phyloP scores from a whole-genome alignment of 2,329 filamentous ascomycete genomes.

The Sarocladium strictum region DNA sequence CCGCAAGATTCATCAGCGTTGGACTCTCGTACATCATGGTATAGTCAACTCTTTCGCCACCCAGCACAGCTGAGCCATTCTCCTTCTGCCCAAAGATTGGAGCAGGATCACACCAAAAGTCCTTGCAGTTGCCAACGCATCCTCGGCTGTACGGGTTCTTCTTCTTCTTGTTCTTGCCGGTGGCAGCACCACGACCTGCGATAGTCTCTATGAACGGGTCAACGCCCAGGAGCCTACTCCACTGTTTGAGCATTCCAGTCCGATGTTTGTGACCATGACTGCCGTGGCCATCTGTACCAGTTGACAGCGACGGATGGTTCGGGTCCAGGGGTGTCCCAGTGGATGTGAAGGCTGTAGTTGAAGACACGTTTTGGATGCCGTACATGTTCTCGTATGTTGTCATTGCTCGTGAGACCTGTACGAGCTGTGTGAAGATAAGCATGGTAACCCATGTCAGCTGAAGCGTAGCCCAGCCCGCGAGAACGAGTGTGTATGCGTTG shows the following conservation, averaged over 20 bases:
- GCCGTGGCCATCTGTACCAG: constrained; percentile 36
- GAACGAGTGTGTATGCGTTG: constrained; percentile 77
- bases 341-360: constrained; percentile 72
- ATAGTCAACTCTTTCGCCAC: constrained; percentile 78
- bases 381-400: constrained; percentile 98
- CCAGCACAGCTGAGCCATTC: constrained; percentile 69
- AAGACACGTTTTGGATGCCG: constrained; percentile 56
- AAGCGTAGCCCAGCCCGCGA: constrained; percentile 71
- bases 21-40: constrained; percentile 85
- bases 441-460: constrained; percentile 97
- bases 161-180: constrained; percentile 43
- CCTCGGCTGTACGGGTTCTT: constrained; percentile 83
- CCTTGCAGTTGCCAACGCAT: constrained; percentile 80
- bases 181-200: constrained; percentile 70
- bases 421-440: constrained; percentile 87
- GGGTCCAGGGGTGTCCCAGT: constrained; percentile 67
- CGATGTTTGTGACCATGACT: constrained; percentile 44
- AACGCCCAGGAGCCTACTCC: constrained; percentile 79
- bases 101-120: constrained; percentile 92
- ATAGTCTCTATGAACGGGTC: constrained; percentile 94
- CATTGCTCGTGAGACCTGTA: constrained; percentile 86
- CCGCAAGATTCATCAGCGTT: constrained; percentile 52
- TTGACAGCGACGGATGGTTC: constrained; percentile 57
- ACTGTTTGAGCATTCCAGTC: constrained; percentile 66
- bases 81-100: constrained; percentile 72